These are phyloP conservation scores for Dipteronia dyeriana DNA, from an alignment of 345 rosid species.

Conservation along the genomic window DNA sequence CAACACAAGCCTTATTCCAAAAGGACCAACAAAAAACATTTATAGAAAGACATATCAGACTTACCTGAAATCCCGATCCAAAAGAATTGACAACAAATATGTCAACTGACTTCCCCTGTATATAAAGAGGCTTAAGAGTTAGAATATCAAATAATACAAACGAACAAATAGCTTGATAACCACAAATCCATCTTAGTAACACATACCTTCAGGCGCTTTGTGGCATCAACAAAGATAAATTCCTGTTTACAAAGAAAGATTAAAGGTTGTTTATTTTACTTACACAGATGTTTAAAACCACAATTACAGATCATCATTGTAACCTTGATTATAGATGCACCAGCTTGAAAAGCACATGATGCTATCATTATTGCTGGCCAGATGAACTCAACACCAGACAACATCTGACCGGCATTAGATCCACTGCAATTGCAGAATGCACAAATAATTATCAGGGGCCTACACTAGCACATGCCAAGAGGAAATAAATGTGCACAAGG, in stretches of 20 bases:
- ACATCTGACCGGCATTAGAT: conserved; percentile 60
- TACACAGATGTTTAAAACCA: conserved; percentile 10
- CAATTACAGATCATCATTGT: conserved; percentile 12
- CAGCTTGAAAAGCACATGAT: conserved; percentile 86
- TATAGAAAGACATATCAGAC: conserved; percentile 14
- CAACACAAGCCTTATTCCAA: neutral
- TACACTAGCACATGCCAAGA: conserved; percentile 2
- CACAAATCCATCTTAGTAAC: too few relatives aligned
- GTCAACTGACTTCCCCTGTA: conserved; percentile 90
- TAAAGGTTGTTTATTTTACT: conserved; percentile 22
- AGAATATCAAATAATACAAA: conserved; percentile 17
- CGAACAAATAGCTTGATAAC: conserved; percentile 1
- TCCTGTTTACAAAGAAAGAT: conserved; percentile 55
- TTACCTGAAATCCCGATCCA: conserved; percentile 96
- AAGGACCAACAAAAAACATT: neutral
- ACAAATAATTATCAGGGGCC: conserved; percentile 10
- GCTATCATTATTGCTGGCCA: conserved; percentile 84
- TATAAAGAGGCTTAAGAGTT: conserved; percentile 12
- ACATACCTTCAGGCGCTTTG: conserved; percentile 66
- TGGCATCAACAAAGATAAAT: conserved; percentile 70
- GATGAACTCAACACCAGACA: conserved; percentile 49
- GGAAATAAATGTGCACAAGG: neutral
- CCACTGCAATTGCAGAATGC: conserved; percentile 53
- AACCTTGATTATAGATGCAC: conserved; percentile 85
- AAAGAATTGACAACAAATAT: conserved; percentile 90